Conservation (phyloP, 2,329 filamentous ascomycete genomes). For the Exophiala sp. region DNA sequence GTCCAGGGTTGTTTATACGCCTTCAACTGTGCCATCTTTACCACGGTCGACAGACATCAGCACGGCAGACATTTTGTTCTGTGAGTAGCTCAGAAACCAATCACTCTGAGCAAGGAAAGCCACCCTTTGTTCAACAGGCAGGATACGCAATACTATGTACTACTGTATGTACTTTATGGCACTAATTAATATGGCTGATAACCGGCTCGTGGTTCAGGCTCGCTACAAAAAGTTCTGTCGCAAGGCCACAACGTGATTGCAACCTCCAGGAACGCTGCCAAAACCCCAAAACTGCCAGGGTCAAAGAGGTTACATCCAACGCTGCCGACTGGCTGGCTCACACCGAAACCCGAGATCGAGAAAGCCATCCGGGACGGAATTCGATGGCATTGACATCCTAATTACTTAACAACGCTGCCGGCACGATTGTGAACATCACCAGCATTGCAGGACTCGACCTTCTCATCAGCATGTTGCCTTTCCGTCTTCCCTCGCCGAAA, state of each 20-base stretch:
- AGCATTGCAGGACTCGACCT: conserved; percentile 20
- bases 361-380: conserved; percentile 10
- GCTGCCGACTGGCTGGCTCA: no score
- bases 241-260: conserved; percentile 29
- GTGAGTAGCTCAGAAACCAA: no score
- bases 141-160: no score
- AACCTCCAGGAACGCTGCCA: conserved; percentile 27
- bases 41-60: no score
- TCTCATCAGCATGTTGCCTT: not conserved
- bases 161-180: no score
- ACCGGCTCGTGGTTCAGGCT: conserved; percentile 28
- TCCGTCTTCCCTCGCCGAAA: not conserved
- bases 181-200: conserved; percentile 30
- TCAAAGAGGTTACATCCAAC: conserved; percentile 15
- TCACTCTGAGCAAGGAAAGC: no score
- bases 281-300: conserved; percentile 17
- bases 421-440: conserved; percentile 24
- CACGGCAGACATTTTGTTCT: no score
- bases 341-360: conserved; percentile 16
- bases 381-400: conserved; percentile 27
- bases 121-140: no score
- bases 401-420: conserved; percentile 30
- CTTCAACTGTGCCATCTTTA: no score
- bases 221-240: conserved; percentile 19
- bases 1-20: no score